These are phyloP conservation scores for Solanum chiquidenum DNA, from an alignment of 257 asterid genomes.

Conservation along the genomic window DNA sequence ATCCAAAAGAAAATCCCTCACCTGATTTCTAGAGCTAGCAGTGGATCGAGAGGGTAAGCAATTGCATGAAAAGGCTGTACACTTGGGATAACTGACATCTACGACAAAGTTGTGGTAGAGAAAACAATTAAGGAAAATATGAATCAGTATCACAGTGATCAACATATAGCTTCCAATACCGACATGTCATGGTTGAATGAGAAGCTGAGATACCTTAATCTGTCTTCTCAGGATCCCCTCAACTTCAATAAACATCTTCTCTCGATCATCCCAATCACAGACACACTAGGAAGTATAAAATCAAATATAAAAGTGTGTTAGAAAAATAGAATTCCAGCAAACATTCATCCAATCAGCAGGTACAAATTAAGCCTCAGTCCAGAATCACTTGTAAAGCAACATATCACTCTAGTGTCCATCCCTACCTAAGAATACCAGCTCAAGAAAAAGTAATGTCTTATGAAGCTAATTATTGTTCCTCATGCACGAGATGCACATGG, in stretches of 20 bases:
- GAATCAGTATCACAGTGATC: background rate
- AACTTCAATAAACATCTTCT: slow-evolving; percentile 83
- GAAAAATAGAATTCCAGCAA: background rate
- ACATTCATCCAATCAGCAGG: background rate
- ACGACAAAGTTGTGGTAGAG: background rate
- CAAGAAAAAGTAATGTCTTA: background rate
- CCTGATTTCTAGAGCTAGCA: slow-evolving; percentile 96
- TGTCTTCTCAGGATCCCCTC: slow-evolving; percentile 91
- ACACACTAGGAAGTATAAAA: slow-evolving; percentile 50
- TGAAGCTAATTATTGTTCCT: background rate
- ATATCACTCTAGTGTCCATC: background rate
- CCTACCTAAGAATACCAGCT: background rate
- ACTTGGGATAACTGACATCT: slow-evolving; percentile 94
- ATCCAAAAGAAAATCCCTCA: slow-evolving; percentile 8
- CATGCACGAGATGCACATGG: background rate
- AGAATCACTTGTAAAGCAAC: background rate
- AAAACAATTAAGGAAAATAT: background rate
- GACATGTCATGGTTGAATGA: background rate
- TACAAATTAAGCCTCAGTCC: background rate
- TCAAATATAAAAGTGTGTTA: background rate
- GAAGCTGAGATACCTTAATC: slow-evolving; percentile 56
- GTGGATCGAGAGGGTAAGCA: slow-evolving; percentile 95
- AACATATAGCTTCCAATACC: background rate
- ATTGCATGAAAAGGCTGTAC: slow-evolving; percentile 99
- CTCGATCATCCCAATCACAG: slow-evolving; percentile 98